These are phyloP conservation scores for Emiliania huxleyi DNA, from an alignment of 78 protist species.

Conservation along the genomic window DNA sequence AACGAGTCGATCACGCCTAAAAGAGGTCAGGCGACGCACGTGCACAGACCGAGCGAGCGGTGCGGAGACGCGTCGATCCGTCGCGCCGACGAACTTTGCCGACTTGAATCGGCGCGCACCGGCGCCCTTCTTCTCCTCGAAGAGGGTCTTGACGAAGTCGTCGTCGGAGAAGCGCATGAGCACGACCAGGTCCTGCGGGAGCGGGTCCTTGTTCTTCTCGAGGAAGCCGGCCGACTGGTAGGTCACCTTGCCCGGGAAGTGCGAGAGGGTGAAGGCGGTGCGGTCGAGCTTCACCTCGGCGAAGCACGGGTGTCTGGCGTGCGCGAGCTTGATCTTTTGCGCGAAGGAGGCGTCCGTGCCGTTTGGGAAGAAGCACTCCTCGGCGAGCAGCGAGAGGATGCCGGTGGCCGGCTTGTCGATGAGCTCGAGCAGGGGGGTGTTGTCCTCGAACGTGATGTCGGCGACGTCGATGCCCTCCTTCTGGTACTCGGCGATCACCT, in stretches of 20 bases:
- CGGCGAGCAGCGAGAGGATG: conserved; percentile 80
- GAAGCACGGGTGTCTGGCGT: neutral
- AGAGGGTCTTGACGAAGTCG: neutral
- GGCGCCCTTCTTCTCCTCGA: neutral
- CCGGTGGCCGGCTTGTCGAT: conserved; percentile 46
- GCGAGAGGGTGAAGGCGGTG: conserved; percentile 45
- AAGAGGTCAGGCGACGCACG: too few species aligned
- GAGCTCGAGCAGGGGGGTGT: neutral
- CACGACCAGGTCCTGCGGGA: neutral
- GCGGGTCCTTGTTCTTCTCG: conserved; percentile 71
- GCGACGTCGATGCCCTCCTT: conserved; percentile 81
- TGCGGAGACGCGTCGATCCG: neutral
- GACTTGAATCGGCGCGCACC: neutral
- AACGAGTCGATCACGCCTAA: too few species aligned
- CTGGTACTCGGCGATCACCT: conserved; percentile 88
- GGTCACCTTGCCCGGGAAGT: conserved; percentile 67
- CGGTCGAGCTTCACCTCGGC: neutral
- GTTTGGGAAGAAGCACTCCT: conserved; percentile 78
- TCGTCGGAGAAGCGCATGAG: neutral
- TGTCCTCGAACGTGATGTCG: neutral
- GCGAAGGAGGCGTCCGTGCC: conserved; percentile 67
- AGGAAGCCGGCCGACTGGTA: conserved; percentile 57
- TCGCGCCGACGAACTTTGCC: neutral
- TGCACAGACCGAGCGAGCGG: neutral
- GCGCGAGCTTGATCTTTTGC: conserved; percentile 30